These are phyloP conservation scores for Phytophthora cryptogea DNA, from an alignment of 352 stramenopile genomes.

Conservation along the genomic window DNA sequence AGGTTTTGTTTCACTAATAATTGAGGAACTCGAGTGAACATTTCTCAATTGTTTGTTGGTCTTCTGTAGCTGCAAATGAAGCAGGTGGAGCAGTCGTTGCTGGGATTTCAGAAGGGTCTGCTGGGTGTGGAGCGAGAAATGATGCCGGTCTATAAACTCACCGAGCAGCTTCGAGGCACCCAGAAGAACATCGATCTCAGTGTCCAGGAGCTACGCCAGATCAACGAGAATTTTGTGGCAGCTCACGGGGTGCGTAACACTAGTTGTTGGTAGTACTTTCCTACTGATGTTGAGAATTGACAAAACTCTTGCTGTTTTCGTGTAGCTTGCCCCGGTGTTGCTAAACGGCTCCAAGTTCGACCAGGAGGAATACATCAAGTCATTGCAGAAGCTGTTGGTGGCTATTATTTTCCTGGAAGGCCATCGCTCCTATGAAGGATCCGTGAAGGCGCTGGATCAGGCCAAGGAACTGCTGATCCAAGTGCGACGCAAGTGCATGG, in stretches of 20 bases:
- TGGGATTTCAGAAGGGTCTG: constrained; percentile 64
- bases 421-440: constrained; percentile 78
- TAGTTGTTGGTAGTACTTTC: neutral
- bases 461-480: constrained; percentile 63
- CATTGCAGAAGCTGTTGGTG: constrained; percentile 69
- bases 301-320: neutral
- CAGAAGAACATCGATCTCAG: constrained; percentile 87
- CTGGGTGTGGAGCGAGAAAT: constrained; percentile 80
- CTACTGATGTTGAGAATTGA: neutral
- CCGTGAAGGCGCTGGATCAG: constrained; percentile 70
- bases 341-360: constrained; percentile 76
- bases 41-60: neutral
- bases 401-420: constrained; percentile 71
- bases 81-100: constrained; percentile 59
- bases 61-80: constrained; percentile 56
- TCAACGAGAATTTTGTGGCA: constrained; percentile 79
- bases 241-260: constrained; percentile 56
- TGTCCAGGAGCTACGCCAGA: constrained; percentile 65
- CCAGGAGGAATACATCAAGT: constrained; percentile 66
- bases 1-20: constrained; percentile 32
- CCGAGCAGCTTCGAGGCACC: constrained; percentile 74
- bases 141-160: constrained; percentile 86
- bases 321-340: constrained; percentile 66
- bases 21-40: too few relatives aligned
- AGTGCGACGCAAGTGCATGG: constrained; percentile 65